Evolutionary conservation across 148 eudicot genomes (phyloP), one percentile per base, ranked within the genome.

Genomic region (Fagopyrum tataricum): DNA sequence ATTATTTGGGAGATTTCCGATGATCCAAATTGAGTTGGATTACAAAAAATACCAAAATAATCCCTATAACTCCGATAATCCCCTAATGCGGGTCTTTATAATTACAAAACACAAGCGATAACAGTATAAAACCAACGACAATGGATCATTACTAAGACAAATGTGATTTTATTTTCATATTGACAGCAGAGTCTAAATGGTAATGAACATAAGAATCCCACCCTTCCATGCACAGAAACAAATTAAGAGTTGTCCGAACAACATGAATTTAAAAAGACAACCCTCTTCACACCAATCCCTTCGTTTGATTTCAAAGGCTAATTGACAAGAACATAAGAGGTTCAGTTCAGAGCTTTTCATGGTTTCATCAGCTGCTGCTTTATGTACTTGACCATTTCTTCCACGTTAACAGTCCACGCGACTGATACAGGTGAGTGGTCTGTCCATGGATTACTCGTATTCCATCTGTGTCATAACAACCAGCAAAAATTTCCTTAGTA

Each of bases 381-480:
- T 56, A 94, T 77, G 61, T 87, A 91, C 71, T 42, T 75, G 4
- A 77, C 76, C 49, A 89, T 96, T 83, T 85, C 88, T 72, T 87
- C 90, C 40, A 82, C 88, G 40, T 94, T 72, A 23, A 94, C 93
- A 3, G 93, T 88, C 96, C 97, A 94, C 6, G 96, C 98, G 53
- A 94, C 90, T 9, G 97, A 91, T 55, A 91, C 77, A 4, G 98
- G 96, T 31, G 93, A 82, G 77, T 83, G 83, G 56, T 82, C 98
- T 44, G 90, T 75, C 98, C 98, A 94, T 2, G 98, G 98, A 71
- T 91, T 91, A 76, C 80, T 78, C 4, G 98, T 39, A 77, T 89
- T 89, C 97, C 98, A 94, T 42, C 98, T 94, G 86, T 41, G 43
- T 73, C 51, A 78, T 64, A 64, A 64, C 12, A 39, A 64, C 1